Evolutionary conservation across 202 grass and related monocot species (phyloP).

Genomic region (Eragrostis tef): DNA sequence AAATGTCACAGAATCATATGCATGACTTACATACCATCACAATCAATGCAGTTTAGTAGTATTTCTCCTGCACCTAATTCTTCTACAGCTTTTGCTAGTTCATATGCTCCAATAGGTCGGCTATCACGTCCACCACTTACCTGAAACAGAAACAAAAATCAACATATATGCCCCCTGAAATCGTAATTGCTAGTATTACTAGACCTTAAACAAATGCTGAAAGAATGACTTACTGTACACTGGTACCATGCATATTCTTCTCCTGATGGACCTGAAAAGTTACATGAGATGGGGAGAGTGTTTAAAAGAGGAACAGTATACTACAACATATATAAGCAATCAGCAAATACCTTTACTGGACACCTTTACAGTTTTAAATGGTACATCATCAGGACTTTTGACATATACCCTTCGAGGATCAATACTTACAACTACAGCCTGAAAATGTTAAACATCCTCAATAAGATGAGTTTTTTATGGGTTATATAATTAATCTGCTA

Average conservation of each 20-base stretch:
- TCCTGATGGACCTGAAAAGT: conserved; percentile 71
- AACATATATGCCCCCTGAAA: background rate
- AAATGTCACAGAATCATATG: background rate
- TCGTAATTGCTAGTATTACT: background rate
- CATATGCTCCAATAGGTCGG: conserved; percentile 86
- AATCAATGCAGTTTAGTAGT: conserved; percentile 96
- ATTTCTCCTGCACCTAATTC: conserved; percentile 92
- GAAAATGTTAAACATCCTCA: conserved; percentile 46
- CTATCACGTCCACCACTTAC: conserved; percentile 88
- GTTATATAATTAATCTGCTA: background rate
- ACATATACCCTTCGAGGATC: conserved; percentile 88
- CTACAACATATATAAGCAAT: conserved; percentile 35
- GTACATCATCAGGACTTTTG: conserved; percentile 78
- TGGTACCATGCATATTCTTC: conserved; percentile 99
- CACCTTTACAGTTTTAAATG: conserved; percentile 80
- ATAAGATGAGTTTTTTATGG: conserved; percentile 22
- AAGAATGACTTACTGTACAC: conserved; percentile 69
- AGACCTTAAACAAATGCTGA: conserved; percentile 26
- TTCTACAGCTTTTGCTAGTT: conserved; percentile 94
- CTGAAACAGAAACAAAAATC: conserved; percentile 49
- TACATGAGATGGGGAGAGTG: conserved; percentile 41
- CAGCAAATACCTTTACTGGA: conserved; percentile 67
- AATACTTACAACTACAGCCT: conserved; percentile 99
- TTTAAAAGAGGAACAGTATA: conserved; percentile 34
- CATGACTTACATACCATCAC: conserved; percentile 70